Evolutionary conservation across 2,329 filamentous ascomycete species (phyloP), one percentile per base, ranked within the genome.

Genomic region (Drechslera avenae): DNA sequence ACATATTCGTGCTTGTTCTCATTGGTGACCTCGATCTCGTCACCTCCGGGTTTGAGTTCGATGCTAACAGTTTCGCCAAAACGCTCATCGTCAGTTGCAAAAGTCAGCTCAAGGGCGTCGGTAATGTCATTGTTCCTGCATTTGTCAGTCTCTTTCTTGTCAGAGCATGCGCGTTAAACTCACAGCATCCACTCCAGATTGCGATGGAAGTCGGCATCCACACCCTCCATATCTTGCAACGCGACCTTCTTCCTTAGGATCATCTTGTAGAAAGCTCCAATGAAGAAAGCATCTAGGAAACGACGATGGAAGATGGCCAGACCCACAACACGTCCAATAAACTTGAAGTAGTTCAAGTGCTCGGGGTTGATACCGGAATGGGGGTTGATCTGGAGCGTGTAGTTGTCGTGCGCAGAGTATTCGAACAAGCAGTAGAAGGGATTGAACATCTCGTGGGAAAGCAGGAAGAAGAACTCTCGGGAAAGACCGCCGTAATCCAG

Each of bases 361-460:
- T 99, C 94, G 1, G 94, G 94, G 76, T 99, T 99, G 77, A 99
- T 97, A 59, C 94, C 94, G 16, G 94, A 99, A 76, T 99, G 94
- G 37, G 94, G 94, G 79, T 99, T 99, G 80, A 99, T 99, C 78
- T 99, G 94, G 47, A 99, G 88, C 23, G 94, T 99, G 79, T 99
- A 99, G 79, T 99, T 99, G 85, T 99, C 94, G 80, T 99, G 94
- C 32, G 94, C 94, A 19, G 94, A 97, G 76, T 99, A 99, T 78
- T 99, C 94, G 80, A 99, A 99, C 46, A 99, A 82, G 74, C 94
- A 99, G 80, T 99, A 99, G 79, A 99, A 99, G 26, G 94, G 94
- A 75, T 99, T 99, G 80, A 99, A 99, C 94, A 99, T 99, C 80
- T 99, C 94, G 78, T 99, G 94, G 13, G 93, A 97, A 47, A 99